phyloP scores from a whole-genome alignment of 352 stramenopile species.

The Phytophthora capsici region DNA sequence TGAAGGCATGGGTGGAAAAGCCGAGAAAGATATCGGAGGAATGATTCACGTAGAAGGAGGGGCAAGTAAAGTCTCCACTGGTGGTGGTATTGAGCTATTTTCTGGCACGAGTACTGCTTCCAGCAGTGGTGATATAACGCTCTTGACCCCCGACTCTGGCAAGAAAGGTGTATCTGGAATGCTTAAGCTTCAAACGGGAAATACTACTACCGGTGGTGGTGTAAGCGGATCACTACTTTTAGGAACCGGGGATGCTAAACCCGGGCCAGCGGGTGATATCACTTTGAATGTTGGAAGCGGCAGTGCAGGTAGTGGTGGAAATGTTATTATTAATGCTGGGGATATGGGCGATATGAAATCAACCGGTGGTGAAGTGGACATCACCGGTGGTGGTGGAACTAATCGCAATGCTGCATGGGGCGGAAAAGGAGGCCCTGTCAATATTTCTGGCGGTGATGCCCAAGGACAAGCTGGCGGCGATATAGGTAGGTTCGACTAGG shows the following conservation, averaged over 20 bases:
- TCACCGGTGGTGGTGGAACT: conserved; percentile 58
- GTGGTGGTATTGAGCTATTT: conserved; percentile 69
- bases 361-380: conserved; percentile 56
- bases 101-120: conserved; percentile 51
- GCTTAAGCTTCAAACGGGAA: conserved; percentile 75
- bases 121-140: conserved; percentile 72
- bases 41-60: conserved; percentile 70
- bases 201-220: conserved; percentile 63
- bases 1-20: conserved; percentile 57
- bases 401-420: conserved; percentile 49
- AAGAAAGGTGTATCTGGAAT: conserved; percentile 82
- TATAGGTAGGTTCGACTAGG: conserved; percentile 39
- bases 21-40: conserved; percentile 55
- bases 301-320: conserved; percentile 85
- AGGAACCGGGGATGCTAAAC: conserved; percentile 70
- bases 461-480: conserved; percentile 50
- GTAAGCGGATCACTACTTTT: conserved; percentile 79
- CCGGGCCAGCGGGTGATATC: conserved; percentile 82
- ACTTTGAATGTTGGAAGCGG: conserved; percentile 79
- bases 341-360: conserved; percentile 53
- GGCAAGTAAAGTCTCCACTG: conserved; percentile 50
- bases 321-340: conserved; percentile 71
- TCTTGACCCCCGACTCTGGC: conserved; percentile 75
- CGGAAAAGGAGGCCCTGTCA: conserved; percentile 65
- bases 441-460: conserved; percentile 62